A percentile compares a stretch with the other conserved stretches of the same genome.
Conservation (phyloP, 163 green algal genomes). For the Coccomyxa subellipsoidea region DNA sequence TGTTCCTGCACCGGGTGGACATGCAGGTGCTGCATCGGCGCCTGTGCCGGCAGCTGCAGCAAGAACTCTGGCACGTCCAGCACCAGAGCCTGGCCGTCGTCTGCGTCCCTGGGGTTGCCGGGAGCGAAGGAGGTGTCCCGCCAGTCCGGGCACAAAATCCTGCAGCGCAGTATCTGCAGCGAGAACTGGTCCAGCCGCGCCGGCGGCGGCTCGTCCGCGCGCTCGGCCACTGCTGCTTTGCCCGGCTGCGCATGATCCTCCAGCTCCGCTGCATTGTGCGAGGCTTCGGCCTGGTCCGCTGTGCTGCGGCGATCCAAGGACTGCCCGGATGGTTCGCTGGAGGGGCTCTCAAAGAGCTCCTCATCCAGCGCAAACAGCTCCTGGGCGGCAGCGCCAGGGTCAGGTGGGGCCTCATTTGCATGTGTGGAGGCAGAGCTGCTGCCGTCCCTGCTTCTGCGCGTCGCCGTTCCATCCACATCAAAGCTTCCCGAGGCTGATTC, state of each 20-base stretch:
- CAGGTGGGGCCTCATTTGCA: not conserved
- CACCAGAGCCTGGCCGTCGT: not conserved
- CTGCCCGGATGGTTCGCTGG: not conserved
- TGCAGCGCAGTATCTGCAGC: slow-evolving; percentile 24
- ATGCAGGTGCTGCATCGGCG: slow-evolving; percentile 13
- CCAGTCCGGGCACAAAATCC: slow-evolving; percentile 11
- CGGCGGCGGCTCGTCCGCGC: not conserved
- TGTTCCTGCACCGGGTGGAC: not conserved
- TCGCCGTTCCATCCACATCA: not conserved
- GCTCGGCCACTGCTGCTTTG: not conserved
- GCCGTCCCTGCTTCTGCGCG: not conserved
- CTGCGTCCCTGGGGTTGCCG: not conserved
- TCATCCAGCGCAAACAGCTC: slow-evolving; percentile 2
- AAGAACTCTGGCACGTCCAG: slow-evolving; percentile 37
- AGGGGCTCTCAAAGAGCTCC: not conserved
- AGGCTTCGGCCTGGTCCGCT: not conserved
- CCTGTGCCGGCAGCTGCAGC: slow-evolving; percentile 35
- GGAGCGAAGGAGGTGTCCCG: not conserved
- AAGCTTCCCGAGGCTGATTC: not conserved
- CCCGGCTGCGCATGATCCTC: not conserved
- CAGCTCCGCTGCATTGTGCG: not conserved
- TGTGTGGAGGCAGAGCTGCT: not conserved
- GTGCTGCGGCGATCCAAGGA: not conserved
- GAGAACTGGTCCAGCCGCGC: slow-evolving; percentile 18
- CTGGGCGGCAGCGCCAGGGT: not conserved